phyloP scores from a whole-genome alignment of 768 basidiomycete species.

The Mrakia frigida region DNA sequence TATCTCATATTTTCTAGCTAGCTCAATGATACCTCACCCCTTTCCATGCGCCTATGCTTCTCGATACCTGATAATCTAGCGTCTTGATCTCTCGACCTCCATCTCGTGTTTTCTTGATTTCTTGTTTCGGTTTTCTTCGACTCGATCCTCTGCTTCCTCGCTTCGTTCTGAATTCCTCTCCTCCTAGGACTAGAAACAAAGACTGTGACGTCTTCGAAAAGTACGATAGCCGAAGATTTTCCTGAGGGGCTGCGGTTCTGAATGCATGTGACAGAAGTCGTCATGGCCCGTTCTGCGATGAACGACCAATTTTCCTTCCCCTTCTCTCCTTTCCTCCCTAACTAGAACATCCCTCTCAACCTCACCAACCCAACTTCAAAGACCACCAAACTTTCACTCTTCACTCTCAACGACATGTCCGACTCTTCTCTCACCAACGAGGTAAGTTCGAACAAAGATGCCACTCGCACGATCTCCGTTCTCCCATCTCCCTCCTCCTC shows the following conservation, averaged over 20 bases:
- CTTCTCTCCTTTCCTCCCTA: no score
- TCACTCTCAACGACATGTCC: not conserved
- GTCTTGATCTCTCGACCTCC: not conserved
- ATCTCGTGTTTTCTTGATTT: not conserved
- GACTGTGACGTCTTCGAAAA: no score
- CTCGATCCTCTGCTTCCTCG: not conserved
- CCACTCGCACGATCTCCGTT: not conserved
- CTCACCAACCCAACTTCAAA: no score
- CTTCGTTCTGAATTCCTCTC: not conserved
- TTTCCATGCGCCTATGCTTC: not conserved
- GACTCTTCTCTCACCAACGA: constrained; percentile 21
- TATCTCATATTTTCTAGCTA: not conserved
- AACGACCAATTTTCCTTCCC: no score
- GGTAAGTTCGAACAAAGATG: not conserved
- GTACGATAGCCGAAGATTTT: no score
- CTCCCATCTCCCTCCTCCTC: not conserved
- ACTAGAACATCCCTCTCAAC: no score
- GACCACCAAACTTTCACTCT: not conserved
- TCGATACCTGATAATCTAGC: not conserved
- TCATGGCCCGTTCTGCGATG: no score
- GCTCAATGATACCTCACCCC: not conserved
- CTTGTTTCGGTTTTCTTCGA: not conserved
- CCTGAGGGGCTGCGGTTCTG: no score
- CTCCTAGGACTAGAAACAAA: not conserved
- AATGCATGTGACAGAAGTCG: no score